A percentile compares a stretch with the other conserved stretches of the same genome.
phyloP scores from a whole-genome alignment of 768 basidiomycete genomes.

The Russula earlei region DNA sequence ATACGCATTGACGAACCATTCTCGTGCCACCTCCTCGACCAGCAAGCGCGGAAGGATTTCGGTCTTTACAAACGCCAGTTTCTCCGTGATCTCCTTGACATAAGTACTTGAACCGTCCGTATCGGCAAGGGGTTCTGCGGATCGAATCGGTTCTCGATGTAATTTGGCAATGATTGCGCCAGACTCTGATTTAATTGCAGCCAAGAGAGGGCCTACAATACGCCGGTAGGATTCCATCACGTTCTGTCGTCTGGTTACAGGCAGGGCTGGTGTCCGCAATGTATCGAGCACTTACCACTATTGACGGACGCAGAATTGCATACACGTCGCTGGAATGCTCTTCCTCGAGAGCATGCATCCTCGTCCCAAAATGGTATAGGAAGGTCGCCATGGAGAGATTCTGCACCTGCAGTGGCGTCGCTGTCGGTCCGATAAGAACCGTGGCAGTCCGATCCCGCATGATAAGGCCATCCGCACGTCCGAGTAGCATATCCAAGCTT shows the following conservation, averaged over 20 bases:
- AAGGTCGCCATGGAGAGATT: conserved; percentile 76
- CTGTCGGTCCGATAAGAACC: conserved; percentile 62
- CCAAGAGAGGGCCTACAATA: conserved; percentile 51
- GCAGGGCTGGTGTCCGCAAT: background rate
- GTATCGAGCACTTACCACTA: conserved; percentile 40
- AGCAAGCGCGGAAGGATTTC: conserved; percentile 66
- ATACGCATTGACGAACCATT: conserved; percentile 49
- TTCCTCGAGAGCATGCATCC: conserved; percentile 52
- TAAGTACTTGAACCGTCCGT: conserved; percentile 68
- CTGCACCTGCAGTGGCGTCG: conserved; percentile 66
- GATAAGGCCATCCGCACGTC: conserved; percentile 59
- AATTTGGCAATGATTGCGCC: conserved; percentile 70
- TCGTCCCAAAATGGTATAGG: conserved; percentile 66
- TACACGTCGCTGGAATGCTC: conserved; percentile 60
- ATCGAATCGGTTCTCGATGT: conserved; percentile 73
- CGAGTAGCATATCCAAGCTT: conserved; percentile 59
- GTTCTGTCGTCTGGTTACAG: conserved; percentile 31
- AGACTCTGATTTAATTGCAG: conserved; percentile 72
- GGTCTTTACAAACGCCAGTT: conserved; percentile 68
- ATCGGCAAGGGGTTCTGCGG: conserved; percentile 46
- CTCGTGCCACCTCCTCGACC: conserved; percentile 59
- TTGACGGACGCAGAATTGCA: conserved; percentile 41
- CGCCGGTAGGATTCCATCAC: conserved; percentile 43
- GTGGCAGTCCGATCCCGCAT: conserved; percentile 71
- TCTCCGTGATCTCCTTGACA: conserved; percentile 88